A percentile compares a stretch with the other conserved stretches of the same genome.
These are phyloP conservation scores for Plasmodium vinckei DNA, from an alignment of 169 alveolate species.

Conservation along the genomic window DNA sequence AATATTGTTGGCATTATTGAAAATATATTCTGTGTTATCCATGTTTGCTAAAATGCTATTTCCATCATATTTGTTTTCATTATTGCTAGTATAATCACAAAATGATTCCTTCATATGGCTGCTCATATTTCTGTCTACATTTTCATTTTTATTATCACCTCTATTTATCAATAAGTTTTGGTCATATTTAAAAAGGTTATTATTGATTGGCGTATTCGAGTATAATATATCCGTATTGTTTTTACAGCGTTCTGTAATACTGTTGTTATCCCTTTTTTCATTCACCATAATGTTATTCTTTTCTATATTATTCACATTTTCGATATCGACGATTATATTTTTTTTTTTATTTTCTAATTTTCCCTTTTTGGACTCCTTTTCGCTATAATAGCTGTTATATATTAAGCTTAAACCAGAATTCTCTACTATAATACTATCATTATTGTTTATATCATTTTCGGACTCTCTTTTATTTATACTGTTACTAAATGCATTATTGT, in stretches of 20 bases:
- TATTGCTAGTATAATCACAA: conserved; percentile 18
- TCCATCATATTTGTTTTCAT: too few relatives aligned
- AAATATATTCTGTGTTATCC: background rate
- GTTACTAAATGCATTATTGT: background rate
- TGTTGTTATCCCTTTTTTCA: too few relatives aligned
- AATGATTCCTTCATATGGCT: background rate
- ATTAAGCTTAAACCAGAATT: background rate
- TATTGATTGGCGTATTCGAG: too few relatives aligned
- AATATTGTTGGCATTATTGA: background rate
- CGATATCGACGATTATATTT: background rate
- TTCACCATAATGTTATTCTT: background rate
- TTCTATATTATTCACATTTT: background rate
- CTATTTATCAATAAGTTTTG: too few relatives aligned
- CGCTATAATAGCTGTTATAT: background rate
- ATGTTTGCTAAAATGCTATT: background rate
- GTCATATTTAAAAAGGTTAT: too few relatives aligned
- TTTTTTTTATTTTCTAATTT: background rate
- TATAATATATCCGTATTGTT: too few relatives aligned
- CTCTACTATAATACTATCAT: background rate
- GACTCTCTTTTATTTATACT: background rate
- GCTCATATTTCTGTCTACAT: too few relatives aligned
- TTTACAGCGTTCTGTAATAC: too few relatives aligned
- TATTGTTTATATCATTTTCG: background rate
- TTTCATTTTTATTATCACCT: too few relatives aligned
- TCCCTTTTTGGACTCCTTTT: background rate